A percentile compares a stretch with the other conserved stretches of the same genome.
phyloP scores from a whole-genome alignment of 208 protist genomes.

The Kentomonas sorsogonicus region DNA sequence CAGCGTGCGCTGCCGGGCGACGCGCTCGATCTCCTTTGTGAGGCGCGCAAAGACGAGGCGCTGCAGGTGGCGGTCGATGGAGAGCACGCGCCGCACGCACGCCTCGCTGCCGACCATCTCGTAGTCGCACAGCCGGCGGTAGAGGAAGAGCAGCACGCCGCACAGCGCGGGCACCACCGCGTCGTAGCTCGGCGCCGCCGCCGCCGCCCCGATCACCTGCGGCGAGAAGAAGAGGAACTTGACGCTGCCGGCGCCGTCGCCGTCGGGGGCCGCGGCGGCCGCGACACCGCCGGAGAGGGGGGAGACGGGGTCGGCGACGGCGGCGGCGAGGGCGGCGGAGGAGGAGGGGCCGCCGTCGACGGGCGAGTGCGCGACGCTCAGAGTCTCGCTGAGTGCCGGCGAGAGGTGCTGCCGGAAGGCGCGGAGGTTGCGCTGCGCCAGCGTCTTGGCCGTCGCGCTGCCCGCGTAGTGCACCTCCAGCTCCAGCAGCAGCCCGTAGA shows the following conservation, averaged over 20 bases:
- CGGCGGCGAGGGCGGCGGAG: not conserved
- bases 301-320: not conserved
- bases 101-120: conserved; percentile 34
- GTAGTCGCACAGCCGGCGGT: conserved; percentile 64
- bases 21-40: conserved; percentile 42
- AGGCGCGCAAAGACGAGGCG: conserved; percentile 39
- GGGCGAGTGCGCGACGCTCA: not conserved
- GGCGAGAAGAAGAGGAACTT: conserved; percentile 58
- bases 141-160: conserved; percentile 47
- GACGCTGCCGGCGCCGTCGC: conserved; percentile 15
- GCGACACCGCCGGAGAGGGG: not conserved
- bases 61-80: conserved; percentile 63
- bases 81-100: conserved; percentile 39
- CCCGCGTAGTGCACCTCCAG: conserved; percentile 46
- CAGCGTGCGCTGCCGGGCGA: conserved; percentile 40
- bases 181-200: conserved; percentile 42
- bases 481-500: conserved; percentile 65
- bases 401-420: conserved; percentile 50
- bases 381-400: conserved; percentile 8
- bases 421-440: conserved; percentile 48
- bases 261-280: not conserved
- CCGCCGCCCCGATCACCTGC: conserved; percentile 28
- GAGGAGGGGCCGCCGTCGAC: conserved; percentile 2
- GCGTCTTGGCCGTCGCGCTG: conserved; percentile 32
- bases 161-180: conserved; percentile 49